Base-by-base conservation (phyloP, 805 yeast genomes). In the Starmerella apis region DNA sequence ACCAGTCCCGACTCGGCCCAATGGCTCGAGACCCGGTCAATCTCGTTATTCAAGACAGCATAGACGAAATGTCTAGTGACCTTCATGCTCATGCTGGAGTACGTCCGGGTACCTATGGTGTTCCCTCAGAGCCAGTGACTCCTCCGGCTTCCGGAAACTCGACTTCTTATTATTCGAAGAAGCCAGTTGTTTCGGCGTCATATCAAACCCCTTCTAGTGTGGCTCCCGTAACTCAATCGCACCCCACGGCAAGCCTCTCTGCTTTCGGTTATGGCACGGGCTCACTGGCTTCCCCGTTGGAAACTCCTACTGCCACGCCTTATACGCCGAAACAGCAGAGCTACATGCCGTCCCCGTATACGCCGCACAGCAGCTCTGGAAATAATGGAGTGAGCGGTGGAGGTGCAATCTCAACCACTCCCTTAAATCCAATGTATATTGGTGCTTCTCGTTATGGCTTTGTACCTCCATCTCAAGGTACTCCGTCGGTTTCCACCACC, bases 41-140 rank as follows among this genome's bases (percentile, higher is more conserved):
- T 11, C 24, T 23, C n/a, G 20, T 33, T 5, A 33, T 23, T 16
- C 46, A 47, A 18, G 44, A 41, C 4, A 5, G 19, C n/a, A 6
- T 25, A 16, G 44, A 41, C 24, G 44, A 41, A n/a, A 13, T 27
- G 23, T 11, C 32, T 6, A 27, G 24, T 8, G 44, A 27, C 33
- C 5, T 25, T 5, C 22, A 27, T 10, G 7, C 31, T 13, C 44
- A 27, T 9, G n/a, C 25, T 9, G 44, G 33, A 4, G 4, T 16
- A 13, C n/a, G 4, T n/a, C 23, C 33, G 25, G 33, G 10, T 10
- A 8, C 33, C 1, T 18, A 18, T 7, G 23, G 27, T 8, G 44
- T 16, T 16, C 44, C 44, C 6, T 27, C 46, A 9, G 56, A 53
- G 41, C 56, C 56, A 13, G 52, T 53, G 1, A 53, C 56, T 2